Conservation (phyloP, 345 rosid species). For the Gossypium rotundifolium region DNA sequence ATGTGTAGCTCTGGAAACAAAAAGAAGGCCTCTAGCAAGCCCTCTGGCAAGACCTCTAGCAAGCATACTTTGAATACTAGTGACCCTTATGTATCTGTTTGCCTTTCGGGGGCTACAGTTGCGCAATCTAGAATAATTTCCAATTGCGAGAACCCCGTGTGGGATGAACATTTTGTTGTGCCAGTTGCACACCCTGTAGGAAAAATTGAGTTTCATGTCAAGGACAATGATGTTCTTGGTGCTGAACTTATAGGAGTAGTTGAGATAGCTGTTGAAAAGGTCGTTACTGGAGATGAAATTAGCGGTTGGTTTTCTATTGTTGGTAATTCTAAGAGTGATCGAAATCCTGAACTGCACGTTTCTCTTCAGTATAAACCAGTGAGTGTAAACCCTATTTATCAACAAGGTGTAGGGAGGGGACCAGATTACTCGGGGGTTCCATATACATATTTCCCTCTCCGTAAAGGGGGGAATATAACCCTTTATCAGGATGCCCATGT, state of each 20-base stretch:
- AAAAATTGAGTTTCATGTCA: conserved; percentile 54
- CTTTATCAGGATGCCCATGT: conserved; percentile 72
- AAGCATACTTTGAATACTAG: conserved; percentile 45
- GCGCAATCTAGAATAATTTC: conserved; percentile 57
- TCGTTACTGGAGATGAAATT: conserved; percentile 33
- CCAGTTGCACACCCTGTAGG: conserved; percentile 53
- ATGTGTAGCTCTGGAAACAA: conserved; percentile 16
- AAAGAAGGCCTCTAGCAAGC: background rate
- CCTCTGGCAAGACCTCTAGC: conserved; percentile 2
- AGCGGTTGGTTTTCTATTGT: conserved; percentile 51
- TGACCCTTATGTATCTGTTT: conserved; percentile 62
- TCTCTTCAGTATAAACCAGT: conserved; percentile 41
- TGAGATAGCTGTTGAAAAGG: conserved; percentile 37
- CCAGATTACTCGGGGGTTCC: conserved; percentile 54
- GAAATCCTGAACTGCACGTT: conserved; percentile 47
- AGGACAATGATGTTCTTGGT: conserved; percentile 67
- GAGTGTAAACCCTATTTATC: conserved; percentile 26
- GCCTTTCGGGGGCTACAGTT: conserved; percentile 59
- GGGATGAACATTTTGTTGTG: conserved; percentile 61
- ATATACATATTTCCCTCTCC: conserved; percentile 53
- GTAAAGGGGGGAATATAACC: conserved; percentile 53
- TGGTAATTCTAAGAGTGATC: conserved; percentile 23
- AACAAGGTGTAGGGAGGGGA: conserved; percentile 49
- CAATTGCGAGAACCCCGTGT: conserved; percentile 55
- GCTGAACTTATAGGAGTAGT: conserved; percentile 59